phyloP scores from a whole-genome alignment of 441 rosid genomes.

The Croton setiger region DNA sequence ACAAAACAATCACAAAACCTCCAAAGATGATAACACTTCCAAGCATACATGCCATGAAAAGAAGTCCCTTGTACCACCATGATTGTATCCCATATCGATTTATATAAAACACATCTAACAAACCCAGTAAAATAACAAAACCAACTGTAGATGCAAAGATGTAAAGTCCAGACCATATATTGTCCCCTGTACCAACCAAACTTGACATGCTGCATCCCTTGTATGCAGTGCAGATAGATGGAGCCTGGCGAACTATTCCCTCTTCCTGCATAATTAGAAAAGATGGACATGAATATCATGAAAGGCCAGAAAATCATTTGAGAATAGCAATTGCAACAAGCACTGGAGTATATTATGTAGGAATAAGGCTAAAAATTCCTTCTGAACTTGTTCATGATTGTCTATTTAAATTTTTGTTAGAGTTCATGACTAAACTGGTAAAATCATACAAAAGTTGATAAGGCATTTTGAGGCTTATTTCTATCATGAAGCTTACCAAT shows the following conservation, averaged over 20 bases:
- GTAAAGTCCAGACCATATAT: slow-evolving; percentile 69
- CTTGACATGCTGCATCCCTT: slow-evolving; percentile 52
- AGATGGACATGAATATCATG: neutral
- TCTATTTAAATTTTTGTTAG: too few relatives aligned
- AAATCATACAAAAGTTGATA: too few relatives aligned
- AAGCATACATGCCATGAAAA: slow-evolving; percentile 59
- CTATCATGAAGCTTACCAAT: slow-evolving; percentile 39
- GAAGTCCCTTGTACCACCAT: slow-evolving; percentile 89
- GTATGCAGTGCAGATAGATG: slow-evolving; percentile 35
- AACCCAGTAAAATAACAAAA: slow-evolving; percentile 40
- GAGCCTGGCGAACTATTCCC: slow-evolving; percentile 37
- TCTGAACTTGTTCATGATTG: too few relatives aligned
- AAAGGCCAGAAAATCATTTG: neutral
- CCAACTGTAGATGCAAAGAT: slow-evolving; percentile 55
- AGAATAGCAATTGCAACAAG: neutral
- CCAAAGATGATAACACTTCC: slow-evolving; percentile 64
- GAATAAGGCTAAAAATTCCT: too few relatives aligned
- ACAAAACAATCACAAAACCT: slow-evolving; percentile 57
- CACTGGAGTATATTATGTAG: slow-evolving; percentile 13
- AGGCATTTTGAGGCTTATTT: too few relatives aligned
- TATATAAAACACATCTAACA: slow-evolving; percentile 52
- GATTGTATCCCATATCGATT: slow-evolving; percentile 39
- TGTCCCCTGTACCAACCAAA: slow-evolving; percentile 74
- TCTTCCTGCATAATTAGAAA: slow-evolving; percentile 53
- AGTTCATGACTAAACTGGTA: too few relatives aligned